Percentiles rank a stretch among this genome's conserved stretches.
phyloP scores from a whole-genome alignment of 805 yeast genomes.

The Candida caryicola region DNA sequence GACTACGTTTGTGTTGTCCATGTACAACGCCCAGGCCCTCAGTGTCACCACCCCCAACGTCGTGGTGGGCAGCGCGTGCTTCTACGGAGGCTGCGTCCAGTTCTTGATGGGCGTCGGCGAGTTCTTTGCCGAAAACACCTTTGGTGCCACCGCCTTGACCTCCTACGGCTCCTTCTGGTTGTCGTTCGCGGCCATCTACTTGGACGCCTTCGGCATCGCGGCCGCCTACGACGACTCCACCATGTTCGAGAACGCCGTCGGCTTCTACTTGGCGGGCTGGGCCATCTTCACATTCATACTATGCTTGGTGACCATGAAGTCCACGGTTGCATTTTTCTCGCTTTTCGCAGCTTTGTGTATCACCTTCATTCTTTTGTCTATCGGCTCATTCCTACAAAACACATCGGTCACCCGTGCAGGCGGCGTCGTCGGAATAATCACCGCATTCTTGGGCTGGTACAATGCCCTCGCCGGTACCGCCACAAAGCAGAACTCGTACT shows the following conservation, averaged over 20 bases:
- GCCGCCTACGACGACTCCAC: constrained; percentile 45
- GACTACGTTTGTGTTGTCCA: constrained; percentile 61
- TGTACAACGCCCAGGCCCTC: constrained; percentile 63
- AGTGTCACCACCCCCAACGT: constrained; percentile 58
- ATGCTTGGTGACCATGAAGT: constrained; percentile 33
- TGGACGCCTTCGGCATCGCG: constrained; percentile 58
- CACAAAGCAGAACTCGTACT: constrained; percentile 32
- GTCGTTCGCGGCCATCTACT: constrained; percentile 56
- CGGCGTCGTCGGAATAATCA: constrained; percentile 42
- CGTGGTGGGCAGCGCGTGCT: constrained; percentile 61
- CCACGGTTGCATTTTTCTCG: constrained; percentile 35
- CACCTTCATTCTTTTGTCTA: constrained; percentile 36
- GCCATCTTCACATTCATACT: constrained; percentile 40
- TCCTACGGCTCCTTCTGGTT: constrained; percentile 73
- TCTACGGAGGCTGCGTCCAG: constrained; percentile 74
- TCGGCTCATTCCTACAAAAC: constrained; percentile 30
- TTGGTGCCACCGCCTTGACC: constrained; percentile 62
- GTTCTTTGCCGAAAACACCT: constrained; percentile 67
- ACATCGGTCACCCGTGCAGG: constrained; percentile 34
- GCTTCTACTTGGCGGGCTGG: constrained; percentile 40
- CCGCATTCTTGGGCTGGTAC: constrained; percentile 39
- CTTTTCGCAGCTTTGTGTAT: constrained; percentile 31
- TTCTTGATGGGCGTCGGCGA: constrained; percentile 72
- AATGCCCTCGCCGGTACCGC: constrained; percentile 43
- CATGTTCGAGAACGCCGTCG: constrained; percentile 32